Evolutionary conservation across 805 yeast species (phyloP).

Genomic region (Blastobotrys muscicola): DNA sequence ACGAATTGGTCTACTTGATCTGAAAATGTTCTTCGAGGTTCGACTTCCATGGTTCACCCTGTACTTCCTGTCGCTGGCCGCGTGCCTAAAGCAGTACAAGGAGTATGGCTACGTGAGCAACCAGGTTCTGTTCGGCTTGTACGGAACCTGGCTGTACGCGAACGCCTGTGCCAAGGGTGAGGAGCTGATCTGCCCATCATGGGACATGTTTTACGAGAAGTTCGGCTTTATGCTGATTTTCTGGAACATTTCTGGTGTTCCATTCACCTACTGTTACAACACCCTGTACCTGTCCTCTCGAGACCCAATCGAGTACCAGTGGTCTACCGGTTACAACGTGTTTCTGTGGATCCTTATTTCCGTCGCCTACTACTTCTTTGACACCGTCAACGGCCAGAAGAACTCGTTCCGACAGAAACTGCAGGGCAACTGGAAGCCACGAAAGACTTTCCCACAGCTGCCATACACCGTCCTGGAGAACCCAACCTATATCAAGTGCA

Average conservation of each 20-base stretch:
- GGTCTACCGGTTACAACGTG: conserved; percentile 55
- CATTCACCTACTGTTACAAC: conserved; percentile 94
- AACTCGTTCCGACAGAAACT: conserved; percentile 69
- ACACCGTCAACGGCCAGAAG: conserved; percentile 91
- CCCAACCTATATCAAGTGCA: conserved; percentile 79
- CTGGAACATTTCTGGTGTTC: conserved; percentile 99
- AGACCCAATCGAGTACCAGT: conserved; percentile 70
- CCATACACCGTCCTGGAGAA: conserved; percentile 75
- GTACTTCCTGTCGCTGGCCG: conserved; percentile 64
- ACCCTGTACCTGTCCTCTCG: conserved; percentile 76
- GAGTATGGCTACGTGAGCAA: conserved; percentile 69
- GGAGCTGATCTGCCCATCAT: conserved; percentile 91
- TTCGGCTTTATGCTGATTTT: conserved; percentile 98
- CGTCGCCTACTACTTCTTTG: conserved; percentile 82
- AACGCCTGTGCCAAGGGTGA: conserved; percentile 98
- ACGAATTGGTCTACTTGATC: conserved; percentile 81
- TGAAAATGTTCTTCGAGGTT: conserved; percentile 96
- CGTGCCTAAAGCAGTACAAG: conserved; percentile 72
- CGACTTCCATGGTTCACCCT: conserved; percentile 94
- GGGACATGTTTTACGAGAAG: conserved; percentile 99
- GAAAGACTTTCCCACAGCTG: conserved; percentile 89
- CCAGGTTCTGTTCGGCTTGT: conserved; percentile 60
- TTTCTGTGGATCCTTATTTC: conserved; percentile 48
- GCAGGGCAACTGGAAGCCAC: conserved; percentile 65
- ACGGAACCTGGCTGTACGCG: conserved; percentile 91